These are phyloP conservation scores for barrel medic (Medicago truncatula) DNA, from an alignment of 306 rosid genomes.

Conservation along the genomic window MtrunA17r5.0-ANR NC_053042.1:34514501-34515000, in stretches of 20 bases:
- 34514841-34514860: constrained; percentile 26
- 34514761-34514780: constrained; percentile 9
- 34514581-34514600: constrained; percentile 89
- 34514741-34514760: constrained; percentile 23
- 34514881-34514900: constrained; percentile 7
- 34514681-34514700: constrained; percentile 80
- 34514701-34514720: constrained; percentile 6
- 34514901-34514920: neutral
- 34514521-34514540: constrained; percentile 41
- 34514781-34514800: neutral
- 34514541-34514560: constrained; percentile 68
- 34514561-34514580: constrained; percentile 80
- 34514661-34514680: constrained; percentile 94
- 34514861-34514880: constrained; percentile 7
- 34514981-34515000: neutral
- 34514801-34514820: constrained; percentile 20
- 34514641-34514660: constrained; percentile 90
- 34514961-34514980: neutral
- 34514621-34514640: constrained; percentile 96
- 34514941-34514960: neutral
- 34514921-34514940: neutral
- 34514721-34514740: neutral
- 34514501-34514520: too few species aligned
- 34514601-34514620: constrained; percentile 96
- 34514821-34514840: constrained; percentile 26